Evolutionary conservation across 805 yeast genomes (phyloP).

Genomic region (Monosporozyma yasuniensis): DNA sequence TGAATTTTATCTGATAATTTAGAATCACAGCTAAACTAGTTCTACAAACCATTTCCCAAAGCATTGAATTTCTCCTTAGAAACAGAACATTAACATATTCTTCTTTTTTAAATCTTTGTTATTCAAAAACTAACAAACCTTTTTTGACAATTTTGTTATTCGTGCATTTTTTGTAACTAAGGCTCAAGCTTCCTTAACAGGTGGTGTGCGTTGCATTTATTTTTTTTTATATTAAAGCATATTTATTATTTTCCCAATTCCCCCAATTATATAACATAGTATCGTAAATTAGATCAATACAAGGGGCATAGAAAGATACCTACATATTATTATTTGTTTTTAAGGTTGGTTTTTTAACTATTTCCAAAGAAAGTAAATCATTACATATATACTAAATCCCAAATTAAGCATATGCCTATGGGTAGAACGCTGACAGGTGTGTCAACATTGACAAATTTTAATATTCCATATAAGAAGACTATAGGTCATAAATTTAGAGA

Average conservation of each 20-base stretch:
- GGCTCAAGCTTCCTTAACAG: neutral
- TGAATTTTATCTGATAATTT: neutral
- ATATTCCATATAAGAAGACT: conserved; percentile 22
- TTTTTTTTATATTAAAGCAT: neutral
- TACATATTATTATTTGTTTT: neutral
- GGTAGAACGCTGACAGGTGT: conserved; percentile 19
- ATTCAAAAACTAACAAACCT: neutral
- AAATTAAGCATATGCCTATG: conserved; percentile 3
- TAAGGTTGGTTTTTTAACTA: neutral
- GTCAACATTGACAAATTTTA: conserved; percentile 14
- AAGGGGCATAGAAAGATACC: neutral
- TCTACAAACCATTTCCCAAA: neutral
- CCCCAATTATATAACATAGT: too few relatives aligned
- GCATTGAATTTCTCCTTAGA: neutral
- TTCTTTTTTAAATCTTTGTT: neutral
- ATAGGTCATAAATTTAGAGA: conserved; percentile 35
- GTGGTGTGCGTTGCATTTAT: neutral
- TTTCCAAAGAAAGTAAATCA: neutral
- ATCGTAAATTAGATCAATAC: neutral
- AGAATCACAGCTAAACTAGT: neutral
- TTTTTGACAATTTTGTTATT: neutral
- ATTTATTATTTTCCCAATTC: too few relatives aligned
- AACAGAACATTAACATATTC: too few relatives aligned
- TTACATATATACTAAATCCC: neutral
- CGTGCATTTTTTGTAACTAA: neutral